phyloP scores from a whole-genome alignment of 2,329 filamentous ascomycete genomes.

The Colletotrichum spaethianum region DNA sequence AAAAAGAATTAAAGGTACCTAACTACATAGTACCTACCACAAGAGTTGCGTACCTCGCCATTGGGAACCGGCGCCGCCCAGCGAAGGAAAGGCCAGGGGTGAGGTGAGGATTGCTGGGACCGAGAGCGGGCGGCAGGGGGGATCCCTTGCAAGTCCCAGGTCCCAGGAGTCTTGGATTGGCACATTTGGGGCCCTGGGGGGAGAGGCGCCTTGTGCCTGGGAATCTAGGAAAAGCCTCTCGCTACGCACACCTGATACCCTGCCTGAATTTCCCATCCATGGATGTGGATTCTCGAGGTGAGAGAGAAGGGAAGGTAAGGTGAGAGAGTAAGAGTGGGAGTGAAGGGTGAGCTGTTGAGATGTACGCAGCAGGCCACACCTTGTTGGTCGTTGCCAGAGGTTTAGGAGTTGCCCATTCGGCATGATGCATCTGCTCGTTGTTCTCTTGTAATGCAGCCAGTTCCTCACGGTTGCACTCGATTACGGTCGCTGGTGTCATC shows the following conservation, averaged over 20 bases:
- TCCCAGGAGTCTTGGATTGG: slow-evolving; percentile 18
- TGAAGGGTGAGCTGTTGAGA: background rate
- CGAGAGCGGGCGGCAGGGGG: slow-evolving; percentile 11
- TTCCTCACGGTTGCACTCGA: background rate
- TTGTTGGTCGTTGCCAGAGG: background rate
- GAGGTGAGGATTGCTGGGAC: background rate
- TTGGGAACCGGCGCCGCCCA: background rate
- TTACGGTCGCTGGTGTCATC: background rate
- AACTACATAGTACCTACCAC: no score
- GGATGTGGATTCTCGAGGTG: slow-evolving; percentile 13
- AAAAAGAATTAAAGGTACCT: background rate
- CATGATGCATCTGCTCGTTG: background rate
- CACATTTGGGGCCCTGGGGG: background rate
- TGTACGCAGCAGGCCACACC: background rate
- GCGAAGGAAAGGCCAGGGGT: background rate
- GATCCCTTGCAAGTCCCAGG: slow-evolving; percentile 22
- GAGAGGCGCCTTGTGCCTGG: slow-evolving; percentile 15
- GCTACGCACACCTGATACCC: slow-evolving; percentile 29
- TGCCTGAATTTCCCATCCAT: slow-evolving; percentile 20
- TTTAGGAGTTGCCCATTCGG: background rate
- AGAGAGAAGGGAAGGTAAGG: slow-evolving; percentile 6
- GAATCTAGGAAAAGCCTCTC: slow-evolving; percentile 8
- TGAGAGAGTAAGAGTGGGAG: background rate
- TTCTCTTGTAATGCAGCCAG: background rate
- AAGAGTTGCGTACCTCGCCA: background rate